phyloP scores from a whole-genome alignment of 768 basidiomycete genomes.

The Auricularia sp. region DNA sequence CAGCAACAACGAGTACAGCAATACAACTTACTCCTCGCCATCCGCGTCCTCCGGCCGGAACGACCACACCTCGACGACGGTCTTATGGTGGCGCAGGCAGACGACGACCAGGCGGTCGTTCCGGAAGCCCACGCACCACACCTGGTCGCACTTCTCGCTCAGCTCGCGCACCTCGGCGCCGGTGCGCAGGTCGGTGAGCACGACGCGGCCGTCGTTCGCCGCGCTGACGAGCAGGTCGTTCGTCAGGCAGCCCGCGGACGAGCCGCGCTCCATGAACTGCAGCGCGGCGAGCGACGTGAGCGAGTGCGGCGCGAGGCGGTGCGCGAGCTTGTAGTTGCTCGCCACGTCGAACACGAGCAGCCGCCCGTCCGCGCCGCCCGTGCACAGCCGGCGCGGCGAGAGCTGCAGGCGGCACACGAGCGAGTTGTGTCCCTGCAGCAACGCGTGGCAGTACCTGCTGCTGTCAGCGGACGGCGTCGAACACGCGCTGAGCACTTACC shows the following conservation, averaged over 20 bases:
- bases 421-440: slow-evolving; percentile 84
- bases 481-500: slow-evolving; percentile 38
- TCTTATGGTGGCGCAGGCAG: slow-evolving; percentile 71
- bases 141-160: slow-evolving; percentile 63
- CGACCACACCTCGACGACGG: slow-evolving; percentile 81
- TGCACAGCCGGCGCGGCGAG: slow-evolving; percentile 50
- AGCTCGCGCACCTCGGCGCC: slow-evolving; percentile 69
- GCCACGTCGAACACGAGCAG: slow-evolving; percentile 55
- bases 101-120: slow-evolving; percentile 68
- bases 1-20: no score
- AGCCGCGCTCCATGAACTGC: slow-evolving; percentile 71
- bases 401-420: slow-evolving; percentile 88
- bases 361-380: slow-evolving; percentile 83
- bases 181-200: slow-evolving; percentile 55
- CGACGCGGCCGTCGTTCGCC: slow-evolving; percentile 77
- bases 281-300: slow-evolving; percentile 76
- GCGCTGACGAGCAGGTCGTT: slow-evolving; percentile 51
- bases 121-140: slow-evolving; percentile 79
- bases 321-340: slow-evolving; percentile 33
- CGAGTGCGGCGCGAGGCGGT: slow-evolving; percentile 74
- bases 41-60: slow-evolving; percentile 23
- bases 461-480: no score
- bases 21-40: neutral
- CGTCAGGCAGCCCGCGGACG: neutral
- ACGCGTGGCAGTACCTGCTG: slow-evolving; percentile 63